These are phyloP conservation scores for Phytophthora quininea DNA, from an alignment of 352 stramenopile genomes.

Conservation along the genomic window DNA sequence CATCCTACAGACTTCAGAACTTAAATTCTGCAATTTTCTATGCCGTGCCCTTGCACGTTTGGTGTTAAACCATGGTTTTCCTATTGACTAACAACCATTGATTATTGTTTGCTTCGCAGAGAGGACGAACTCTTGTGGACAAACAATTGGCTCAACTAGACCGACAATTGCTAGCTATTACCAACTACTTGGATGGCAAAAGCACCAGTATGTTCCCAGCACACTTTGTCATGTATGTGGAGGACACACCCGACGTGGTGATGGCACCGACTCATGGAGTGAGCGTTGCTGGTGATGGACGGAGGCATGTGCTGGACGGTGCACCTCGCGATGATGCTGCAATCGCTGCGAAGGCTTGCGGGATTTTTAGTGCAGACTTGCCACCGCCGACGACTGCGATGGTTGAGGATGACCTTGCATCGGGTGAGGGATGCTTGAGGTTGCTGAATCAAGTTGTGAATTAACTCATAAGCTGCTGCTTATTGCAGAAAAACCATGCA, in stretches of 20 bases:
- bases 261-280: constrained; percentile 1
- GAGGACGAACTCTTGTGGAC: constrained; percentile 57
- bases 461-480: not conserved
- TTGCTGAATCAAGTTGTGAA: constrained; percentile 3
- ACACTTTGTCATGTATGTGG: constrained; percentile 33
- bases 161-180: constrained; percentile 60
- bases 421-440: constrained; percentile 39
- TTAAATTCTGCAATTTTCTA: too few relatives aligned
- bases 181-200: constrained; percentile 60
- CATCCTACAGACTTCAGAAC: too few relatives aligned
- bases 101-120: constrained; percentile 20
- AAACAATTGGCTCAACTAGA: constrained; percentile 71
- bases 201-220: constrained; percentile 49
- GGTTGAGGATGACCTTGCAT: constrained; percentile 74
- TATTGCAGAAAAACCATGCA: constrained; percentile 62
- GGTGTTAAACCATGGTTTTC: too few relatives aligned
- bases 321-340: constrained; percentile 4
- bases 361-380: constrained; percentile 29
- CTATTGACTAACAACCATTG: too few relatives aligned
- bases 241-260: constrained; percentile 14
- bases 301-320: constrained; percentile 27
- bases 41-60: not conserved
- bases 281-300: constrained; percentile 5
- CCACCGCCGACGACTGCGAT: constrained; percentile 37
- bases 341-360: constrained; percentile 27